Evolutionary conservation across 768 basidiomycete species (phyloP).

Genomic region (Candolleomyces aberdarensis): DNA sequence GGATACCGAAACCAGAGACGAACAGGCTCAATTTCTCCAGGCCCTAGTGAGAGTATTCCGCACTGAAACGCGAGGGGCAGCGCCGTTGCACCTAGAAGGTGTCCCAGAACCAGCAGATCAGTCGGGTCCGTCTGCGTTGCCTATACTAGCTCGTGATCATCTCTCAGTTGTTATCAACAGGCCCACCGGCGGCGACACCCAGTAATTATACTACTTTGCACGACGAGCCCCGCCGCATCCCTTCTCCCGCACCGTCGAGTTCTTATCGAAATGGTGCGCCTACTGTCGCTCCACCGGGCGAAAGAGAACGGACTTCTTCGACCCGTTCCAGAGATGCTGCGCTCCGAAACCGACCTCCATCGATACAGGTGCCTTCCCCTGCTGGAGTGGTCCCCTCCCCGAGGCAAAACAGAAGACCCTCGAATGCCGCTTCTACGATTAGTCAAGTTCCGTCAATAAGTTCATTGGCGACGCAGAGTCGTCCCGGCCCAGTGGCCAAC

Average conservation of each 20-base stretch:
- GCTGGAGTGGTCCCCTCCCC: conserved; percentile 20
- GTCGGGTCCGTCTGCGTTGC: conserved; percentile 25
- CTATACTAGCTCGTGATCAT: not conserved
- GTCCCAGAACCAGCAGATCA: conserved; percentile 38
- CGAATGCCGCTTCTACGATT: conserved; percentile 40
- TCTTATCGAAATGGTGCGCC: conserved; percentile 4
- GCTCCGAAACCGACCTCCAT: conserved; percentile 25
- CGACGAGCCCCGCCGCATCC: conserved; percentile 2
- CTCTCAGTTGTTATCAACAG: not conserved
- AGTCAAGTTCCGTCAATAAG: conserved; percentile 27
- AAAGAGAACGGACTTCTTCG: conserved; percentile 7
- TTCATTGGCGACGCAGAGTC: conserved; percentile 17
- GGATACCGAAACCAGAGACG: conserved; percentile 73
- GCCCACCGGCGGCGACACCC: not conserved
- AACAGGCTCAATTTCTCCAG: conserved; percentile 73
- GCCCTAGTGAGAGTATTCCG: conserved; percentile 63
- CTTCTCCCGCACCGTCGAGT: conserved; percentile 4
- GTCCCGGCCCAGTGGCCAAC: conserved; percentile 3
- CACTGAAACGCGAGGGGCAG: conserved; percentile 38
- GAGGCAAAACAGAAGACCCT: conserved; percentile 38
- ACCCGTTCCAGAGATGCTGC: conserved; percentile 3
- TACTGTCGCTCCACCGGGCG: conserved; percentile 14
- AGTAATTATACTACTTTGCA: not conserved
- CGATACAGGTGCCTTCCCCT: conserved; percentile 31
- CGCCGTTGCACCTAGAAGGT: conserved; percentile 56